Base-by-base conservation (phyloP, 805 yeast species). In the Suhomyces sp. region DNA sequence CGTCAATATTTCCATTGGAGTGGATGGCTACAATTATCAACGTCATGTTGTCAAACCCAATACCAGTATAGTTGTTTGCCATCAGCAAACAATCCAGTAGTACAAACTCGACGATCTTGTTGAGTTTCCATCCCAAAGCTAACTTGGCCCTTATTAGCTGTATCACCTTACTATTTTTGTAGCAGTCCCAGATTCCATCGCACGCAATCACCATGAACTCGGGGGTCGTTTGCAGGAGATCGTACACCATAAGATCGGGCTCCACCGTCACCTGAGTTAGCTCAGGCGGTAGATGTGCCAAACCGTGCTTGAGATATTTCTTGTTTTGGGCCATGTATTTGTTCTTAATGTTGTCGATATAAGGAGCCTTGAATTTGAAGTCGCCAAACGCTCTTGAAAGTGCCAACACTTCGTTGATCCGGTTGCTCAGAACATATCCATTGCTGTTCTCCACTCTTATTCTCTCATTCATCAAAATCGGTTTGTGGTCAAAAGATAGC, bases 11-110 rank as follows among this genome's bases (percentile, higher is more conserved):
- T 4, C 63, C 63, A 19, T 54, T 51, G 31, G 75, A 73, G 60
- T 86, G 89, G 35, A 85, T 62, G 1, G 87, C 87, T 7, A 87
- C 77, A 5, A 87, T 79, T n/a, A 85, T 77, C 17, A 86, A 71
- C 0, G 92, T 86, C 93, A 87, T 87, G 61, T 87, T 87, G 65
- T 87, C 96, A 59, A 85, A 87, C 0, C 96, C 96, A 22, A 86
- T 80, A 2, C 94, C 94, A 0, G 93, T 87, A 27, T 79, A 76
- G 33, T 86, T 83, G 57, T 85, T 81, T 1, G 93, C 92, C 79
- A 83, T 81, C 6, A 82, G 77, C 48, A 87, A 77, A 51, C 90
- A 84, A 55, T 81, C 83, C 57, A 86, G 88, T 49, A 87, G 66
- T 2, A 87, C 65, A 50, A 77, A 76, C 48, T 83, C 85, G 17